Base-by-base conservation (phyloP, 2,329 filamentous ascomycete species). In the Biscogniauxia sp. region DNA sequence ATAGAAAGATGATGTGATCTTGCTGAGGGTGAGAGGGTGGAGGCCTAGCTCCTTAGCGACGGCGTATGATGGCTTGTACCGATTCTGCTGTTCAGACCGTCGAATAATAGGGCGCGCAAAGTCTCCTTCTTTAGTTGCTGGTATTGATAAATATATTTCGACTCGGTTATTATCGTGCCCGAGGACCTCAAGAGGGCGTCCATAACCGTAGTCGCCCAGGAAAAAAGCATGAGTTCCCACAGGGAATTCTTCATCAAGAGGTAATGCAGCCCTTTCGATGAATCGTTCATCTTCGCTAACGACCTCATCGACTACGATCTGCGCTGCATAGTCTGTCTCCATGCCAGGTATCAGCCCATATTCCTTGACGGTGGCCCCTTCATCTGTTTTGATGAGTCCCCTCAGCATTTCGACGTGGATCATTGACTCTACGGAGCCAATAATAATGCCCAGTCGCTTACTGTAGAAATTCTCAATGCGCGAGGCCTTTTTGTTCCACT, bases 371-470 rank as follows among this genome's bases (percentile, higher is more conserved):
- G 93, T 90, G 11, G 94, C 91, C 52, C 95, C 95, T 41, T 94
- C 89, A 62, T 97, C 93, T 0, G 91, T 96, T 81, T 96, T 97
- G 69, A 84, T 84, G 64, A 99, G 82, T 20, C 96, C 95, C 75
- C 92, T 96, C 58, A 99, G 85, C 84, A 97, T 95, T 67, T 97
- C 91, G 45, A 99, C 93, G 65, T 96, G 90, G 28, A 97, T 87
- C 68, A 98, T 82, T 23, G 93, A 91, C 72, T 99, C 94, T 5
- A 98, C 91, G 20, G 88, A 80, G 51, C 94, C 93, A 64, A 93
- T 93, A 55, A 93, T 84, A 73, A 96, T 92, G 53, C 92, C 96
- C 55, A 99, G 84, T 53, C 93, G 88, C 78, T 95, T 97, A 78
- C 90, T 94, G 78, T 99, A 97, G 72, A 86, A 88, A 56, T 84